phyloP scores from a whole-genome alignment of 805 yeast species.

The Pichia heedii region DNA sequence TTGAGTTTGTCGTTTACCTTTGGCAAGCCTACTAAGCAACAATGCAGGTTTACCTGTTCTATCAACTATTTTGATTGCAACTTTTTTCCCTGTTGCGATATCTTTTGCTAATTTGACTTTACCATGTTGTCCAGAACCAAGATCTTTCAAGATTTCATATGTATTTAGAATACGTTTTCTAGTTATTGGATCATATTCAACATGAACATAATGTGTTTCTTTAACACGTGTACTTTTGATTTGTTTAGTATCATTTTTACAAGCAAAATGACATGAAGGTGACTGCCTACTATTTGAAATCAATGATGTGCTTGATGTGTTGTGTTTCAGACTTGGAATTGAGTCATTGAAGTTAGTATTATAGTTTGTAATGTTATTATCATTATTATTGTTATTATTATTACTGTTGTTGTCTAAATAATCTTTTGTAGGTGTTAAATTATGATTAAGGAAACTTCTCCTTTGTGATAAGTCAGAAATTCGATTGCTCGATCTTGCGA shows the following conservation, averaged over 20 bases:
- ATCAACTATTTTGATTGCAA: conserved; percentile 92
- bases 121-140: conserved; percentile 98
- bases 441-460: conserved; percentile 7
- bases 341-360: neutral
- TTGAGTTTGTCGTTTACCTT: conserved; percentile 28
- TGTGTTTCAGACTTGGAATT: conserved; percentile 1
- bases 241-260: neutral
- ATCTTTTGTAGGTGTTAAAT: conserved; percentile 7
- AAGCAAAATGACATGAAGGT: conserved; percentile 3
- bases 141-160: conserved; percentile 77
- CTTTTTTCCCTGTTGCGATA: conserved; percentile 49
- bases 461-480: conserved; percentile 2
- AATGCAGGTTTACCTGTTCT: conserved; percentile 48
- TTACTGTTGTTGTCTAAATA: neutral
- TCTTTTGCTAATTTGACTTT: conserved; percentile 88
- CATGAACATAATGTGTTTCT: conserved; percentile 69
- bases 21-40: conserved; percentile 32
- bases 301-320: conserved; percentile 4
- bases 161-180: conserved; percentile 77
- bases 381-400: conserved; percentile 5
- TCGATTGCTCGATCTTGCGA: conserved; percentile 11
- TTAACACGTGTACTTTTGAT: conserved; percentile 39
- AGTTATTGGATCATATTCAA: conserved; percentile 84
- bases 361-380: neutral
- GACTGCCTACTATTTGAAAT: neutral